These are phyloP conservation scores for Yamadazyma atlantica DNA, from an alignment of 1,139 yeast species.

Conservation along the genomic window DNA sequence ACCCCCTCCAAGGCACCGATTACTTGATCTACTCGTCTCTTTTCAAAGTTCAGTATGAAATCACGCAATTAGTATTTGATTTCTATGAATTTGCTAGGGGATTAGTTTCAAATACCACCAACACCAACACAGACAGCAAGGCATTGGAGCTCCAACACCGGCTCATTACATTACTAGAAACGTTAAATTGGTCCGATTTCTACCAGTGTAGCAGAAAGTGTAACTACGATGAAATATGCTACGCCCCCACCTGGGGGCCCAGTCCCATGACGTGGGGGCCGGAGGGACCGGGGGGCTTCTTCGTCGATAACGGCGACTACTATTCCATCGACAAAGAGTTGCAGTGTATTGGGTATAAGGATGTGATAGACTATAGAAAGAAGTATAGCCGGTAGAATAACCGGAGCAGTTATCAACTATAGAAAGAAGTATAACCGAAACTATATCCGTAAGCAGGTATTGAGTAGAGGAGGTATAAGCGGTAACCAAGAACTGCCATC, in stretches of 20 bases:
- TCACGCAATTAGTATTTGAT: conserved; percentile 33
- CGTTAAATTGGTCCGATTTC: conserved; percentile 39
- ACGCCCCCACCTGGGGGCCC: conserved; percentile 62
- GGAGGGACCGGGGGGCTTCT: conserved; percentile 1
- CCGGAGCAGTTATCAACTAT: not conserved
- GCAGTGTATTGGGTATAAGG: conserved; percentile 10
- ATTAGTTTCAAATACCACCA: no score
- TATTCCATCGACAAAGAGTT: conserved; percentile 10
- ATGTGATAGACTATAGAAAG: conserved; percentile 1
- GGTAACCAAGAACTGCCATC: no score
- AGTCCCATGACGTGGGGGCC: conserved; percentile 38
- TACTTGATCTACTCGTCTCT: conserved; percentile 47
- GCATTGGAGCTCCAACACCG: no score
- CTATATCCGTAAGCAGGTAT: no score
- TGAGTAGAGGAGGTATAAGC: not conserved
- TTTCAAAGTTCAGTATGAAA: conserved; percentile 29
- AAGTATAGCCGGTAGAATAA: not conserved
- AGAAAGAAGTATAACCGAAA: not conserved
- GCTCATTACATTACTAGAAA: conserved; percentile 7
- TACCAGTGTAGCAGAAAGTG: conserved; percentile 42
- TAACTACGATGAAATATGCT: conserved; percentile 46
- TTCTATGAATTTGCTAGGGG: conserved; percentile 27
- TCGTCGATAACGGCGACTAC: conserved; percentile 6
- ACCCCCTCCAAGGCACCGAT: conserved; percentile 35
- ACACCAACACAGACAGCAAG: no score